Evolutionary conservation across 2,329 filamentous ascomycete genomes (phyloP).

Genomic region (Microsporum ferrugineum): DNA sequence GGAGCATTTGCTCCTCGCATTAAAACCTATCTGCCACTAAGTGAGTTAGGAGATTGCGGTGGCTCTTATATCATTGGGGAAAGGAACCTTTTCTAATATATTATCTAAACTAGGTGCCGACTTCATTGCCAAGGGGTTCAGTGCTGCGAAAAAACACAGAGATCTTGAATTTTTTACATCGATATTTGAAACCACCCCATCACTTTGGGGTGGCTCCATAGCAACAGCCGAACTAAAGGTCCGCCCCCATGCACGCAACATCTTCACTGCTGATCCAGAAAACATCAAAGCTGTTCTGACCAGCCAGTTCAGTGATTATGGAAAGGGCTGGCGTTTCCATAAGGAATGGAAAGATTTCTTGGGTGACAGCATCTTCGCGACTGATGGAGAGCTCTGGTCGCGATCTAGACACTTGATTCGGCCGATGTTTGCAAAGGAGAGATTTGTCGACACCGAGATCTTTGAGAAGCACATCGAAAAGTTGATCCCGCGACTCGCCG

Average conservation of each 20-base stretch:
- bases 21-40: constrained; percentile 27
- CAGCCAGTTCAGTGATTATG: constrained; percentile 73
- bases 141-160: constrained; percentile 41
- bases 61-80: neutral
- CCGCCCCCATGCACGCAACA: constrained; percentile 37
- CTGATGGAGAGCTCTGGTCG: constrained; percentile 71
- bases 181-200: constrained; percentile 36
- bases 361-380: constrained; percentile 74
- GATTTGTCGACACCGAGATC: constrained; percentile 68
- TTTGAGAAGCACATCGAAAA: constrained; percentile 71
- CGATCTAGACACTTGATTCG: constrained; percentile 70
- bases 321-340: constrained; percentile 66
- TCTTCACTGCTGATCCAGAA: constrained; percentile 72
- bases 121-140: constrained; percentile 48
- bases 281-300: constrained; percentile 89
- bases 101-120: constrained; percentile 47
- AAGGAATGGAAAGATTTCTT: constrained; percentile 65
- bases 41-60: constrained; percentile 15
- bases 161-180: constrained; percentile 52
- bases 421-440: constrained; percentile 77
- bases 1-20: constrained; percentile 28
- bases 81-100: constrained; percentile 8
- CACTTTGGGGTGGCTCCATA: constrained; percentile 40
- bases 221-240: constrained; percentile 51
- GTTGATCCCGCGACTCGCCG: constrained; percentile 54